Conservation (phyloP, 306 rosid species). For the Crataegus laevigata region DNA sequence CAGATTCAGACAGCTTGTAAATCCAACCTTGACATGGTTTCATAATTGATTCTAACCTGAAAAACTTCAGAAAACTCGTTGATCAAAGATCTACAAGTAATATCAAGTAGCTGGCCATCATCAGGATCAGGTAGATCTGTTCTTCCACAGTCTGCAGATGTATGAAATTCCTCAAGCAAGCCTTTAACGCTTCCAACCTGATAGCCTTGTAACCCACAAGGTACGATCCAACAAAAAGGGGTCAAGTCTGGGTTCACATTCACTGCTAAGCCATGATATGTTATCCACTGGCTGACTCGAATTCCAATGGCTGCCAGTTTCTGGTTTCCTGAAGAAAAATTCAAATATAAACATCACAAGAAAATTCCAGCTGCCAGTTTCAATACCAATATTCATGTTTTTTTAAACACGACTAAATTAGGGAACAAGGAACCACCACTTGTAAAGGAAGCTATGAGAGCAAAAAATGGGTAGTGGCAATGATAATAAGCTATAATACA, state of each 20-base stretch:
- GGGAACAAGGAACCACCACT: background rate
- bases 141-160: constrained; percentile 6
- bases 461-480: background rate
- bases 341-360: background rate
- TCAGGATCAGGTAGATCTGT: constrained; percentile 1
- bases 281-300: constrained; percentile 52
- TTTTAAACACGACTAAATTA: background rate
- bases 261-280: constrained; percentile 68
- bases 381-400: background rate
- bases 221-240: constrained; percentile 56
- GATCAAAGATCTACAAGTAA: constrained; percentile 40
- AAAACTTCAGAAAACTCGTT: constrained; percentile 58
- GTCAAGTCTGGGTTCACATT: constrained; percentile 58
- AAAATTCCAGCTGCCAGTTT: background rate
- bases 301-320: constrained; percentile 76
- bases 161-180: constrained; percentile 29
- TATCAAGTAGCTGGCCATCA: constrained; percentile 38
- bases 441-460: background rate
- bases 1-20: background rate
- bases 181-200: constrained; percentile 60
- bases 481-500: background rate
- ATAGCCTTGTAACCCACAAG: constrained; percentile 61
- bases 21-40: constrained; percentile 17
- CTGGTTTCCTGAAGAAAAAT: constrained; percentile 49
- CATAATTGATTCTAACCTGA: constrained; percentile 35